Evolutionary conservation across 169 alveolate species (phyloP), one percentile per base, ranked within the genome.

Genomic region (Plasmodium chabaudi): DNA sequence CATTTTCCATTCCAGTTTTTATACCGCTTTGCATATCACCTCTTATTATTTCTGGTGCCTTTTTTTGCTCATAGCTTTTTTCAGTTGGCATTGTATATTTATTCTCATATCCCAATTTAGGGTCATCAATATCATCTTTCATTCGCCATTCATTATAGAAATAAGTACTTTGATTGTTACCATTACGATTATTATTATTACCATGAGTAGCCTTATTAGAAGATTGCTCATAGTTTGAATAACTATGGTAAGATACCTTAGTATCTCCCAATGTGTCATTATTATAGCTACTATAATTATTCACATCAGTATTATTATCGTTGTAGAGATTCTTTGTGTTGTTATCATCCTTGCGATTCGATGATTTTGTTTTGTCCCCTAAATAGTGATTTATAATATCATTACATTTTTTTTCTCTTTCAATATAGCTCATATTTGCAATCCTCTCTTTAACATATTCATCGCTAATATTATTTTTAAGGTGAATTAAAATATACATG

Each of bases 401-500:
- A 39, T 82, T 61, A 67, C 68, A 71, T 67, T 15, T 82, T 67
- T 55, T 82, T 17, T 34, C 72, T 67, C 56, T 57, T 27, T 82
- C 23, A 19, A 53, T 53, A 68, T 82, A 82, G 56, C 71, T 82
- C 90, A 82, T 82, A n/a, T 47, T 82, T 13, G 34, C 68, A 53
- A 82, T 82, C 21, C 68, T 82, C 47, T 82, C 72, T 71, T 82
- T 59, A 34, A 82, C 82, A 65, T 65, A 82, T 4, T 1, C 88
- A 23, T 53, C 49, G 27, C 49, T 75, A 87, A 73, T 64, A 63
- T 87, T 55, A 47, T 93, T 91, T 59, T 86, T 93, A 15, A 93
- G 84, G 65, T 92, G 95, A 23, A 93, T 95, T 77, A 87, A 69
- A 21, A 93, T 51, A 86, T 86, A 93, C 47, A 92, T 72, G 53